phyloP scores from a whole-genome alignment of 2,329 filamentous ascomycete species.

The Chaetomium sp. region DNA sequence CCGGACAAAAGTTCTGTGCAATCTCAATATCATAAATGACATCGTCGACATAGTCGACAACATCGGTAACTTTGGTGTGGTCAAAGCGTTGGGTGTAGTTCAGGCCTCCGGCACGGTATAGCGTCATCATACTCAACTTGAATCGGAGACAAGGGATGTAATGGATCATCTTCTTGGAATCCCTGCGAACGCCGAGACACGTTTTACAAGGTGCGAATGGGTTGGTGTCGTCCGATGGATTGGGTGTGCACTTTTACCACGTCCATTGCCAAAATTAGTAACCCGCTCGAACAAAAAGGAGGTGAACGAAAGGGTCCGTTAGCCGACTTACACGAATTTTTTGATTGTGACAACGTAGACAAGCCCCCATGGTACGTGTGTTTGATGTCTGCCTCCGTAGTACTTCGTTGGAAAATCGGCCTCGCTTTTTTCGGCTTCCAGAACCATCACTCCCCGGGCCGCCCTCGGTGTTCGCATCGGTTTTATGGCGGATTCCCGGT shows the following conservation, averaged over 20 bases:
- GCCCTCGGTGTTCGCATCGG: not conserved
- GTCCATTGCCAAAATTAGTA: slow-evolving; percentile 1
- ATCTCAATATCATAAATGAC: slow-evolving; percentile 32
- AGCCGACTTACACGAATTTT: slow-evolving; percentile 35
- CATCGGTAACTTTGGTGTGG: slow-evolving; percentile 36
- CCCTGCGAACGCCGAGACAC: slow-evolving; percentile 33
- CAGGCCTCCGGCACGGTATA: slow-evolving; percentile 40
- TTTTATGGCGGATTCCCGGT: too few relatives aligned
- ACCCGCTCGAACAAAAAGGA: too few relatives aligned
- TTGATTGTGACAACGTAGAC: slow-evolving; percentile 40
- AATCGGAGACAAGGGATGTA: slow-evolving; percentile 38
- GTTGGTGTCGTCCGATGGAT: slow-evolving; percentile 24
- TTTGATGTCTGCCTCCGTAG: slow-evolving; percentile 29
- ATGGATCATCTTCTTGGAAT: slow-evolving; percentile 43
- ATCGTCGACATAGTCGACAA: slow-evolving; percentile 30
- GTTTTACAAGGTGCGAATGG: slow-evolving; percentile 31
- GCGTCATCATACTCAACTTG: slow-evolving; percentile 35
- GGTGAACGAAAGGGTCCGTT: too few relatives aligned
- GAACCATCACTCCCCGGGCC: not conserved
- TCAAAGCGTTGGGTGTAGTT: slow-evolving; percentile 39
- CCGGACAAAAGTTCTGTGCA: slow-evolving; percentile 31
- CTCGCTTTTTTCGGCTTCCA: slow-evolving; percentile 12
- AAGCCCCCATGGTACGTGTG: slow-evolving; percentile 35
- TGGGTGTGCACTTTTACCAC: slow-evolving; percentile 31
- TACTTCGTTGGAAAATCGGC: slow-evolving; percentile 19